These are phyloP conservation scores for Pleurotus eryngii DNA, from an alignment of 768 basidiomycete genomes.

Conservation along the genomic window DNA sequence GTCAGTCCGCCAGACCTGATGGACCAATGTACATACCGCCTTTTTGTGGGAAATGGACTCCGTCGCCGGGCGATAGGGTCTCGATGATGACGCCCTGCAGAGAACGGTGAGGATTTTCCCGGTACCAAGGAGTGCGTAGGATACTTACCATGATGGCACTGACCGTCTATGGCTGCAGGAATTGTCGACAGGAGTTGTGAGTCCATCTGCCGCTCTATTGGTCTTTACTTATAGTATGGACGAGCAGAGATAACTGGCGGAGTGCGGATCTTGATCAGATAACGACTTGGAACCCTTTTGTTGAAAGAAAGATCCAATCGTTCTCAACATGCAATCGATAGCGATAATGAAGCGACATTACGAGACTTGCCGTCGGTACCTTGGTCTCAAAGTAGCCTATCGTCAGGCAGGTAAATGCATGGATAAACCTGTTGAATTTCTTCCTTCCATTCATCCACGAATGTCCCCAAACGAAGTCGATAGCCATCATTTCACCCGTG, in stretches of 20 bases:
- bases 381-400: neutral
- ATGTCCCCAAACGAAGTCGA: neutral
- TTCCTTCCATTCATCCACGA: neutral
- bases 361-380: neutral
- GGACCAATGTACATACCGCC: constrained; percentile 52
- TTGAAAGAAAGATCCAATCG: constrained; percentile 1
- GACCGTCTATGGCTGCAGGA: constrained; percentile 18
- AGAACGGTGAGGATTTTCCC: constrained; percentile 9
- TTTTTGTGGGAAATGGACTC: constrained; percentile 56
- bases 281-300: constrained; percentile 9
- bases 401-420: neutral
- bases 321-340: constrained; percentile 5
- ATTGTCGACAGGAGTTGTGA: constrained; percentile 31
- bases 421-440: neutral
- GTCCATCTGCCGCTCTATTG: constrained; percentile 3
- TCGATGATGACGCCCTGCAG: constrained; percentile 71
- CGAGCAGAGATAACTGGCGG: constrained; percentile 36
- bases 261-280: constrained; percentile 79
- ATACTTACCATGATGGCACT: constrained; percentile 29
- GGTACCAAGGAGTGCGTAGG: constrained; percentile 16
- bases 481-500: neutral
- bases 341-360: constrained; percentile 7
- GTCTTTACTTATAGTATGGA: constrained; percentile 17
- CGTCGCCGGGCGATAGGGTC: constrained; percentile 57
- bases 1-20: constrained; percentile 10